phyloP scores from a whole-genome alignment of 768 basidiomycete species.

The Atractiella rhizophila region DNA sequence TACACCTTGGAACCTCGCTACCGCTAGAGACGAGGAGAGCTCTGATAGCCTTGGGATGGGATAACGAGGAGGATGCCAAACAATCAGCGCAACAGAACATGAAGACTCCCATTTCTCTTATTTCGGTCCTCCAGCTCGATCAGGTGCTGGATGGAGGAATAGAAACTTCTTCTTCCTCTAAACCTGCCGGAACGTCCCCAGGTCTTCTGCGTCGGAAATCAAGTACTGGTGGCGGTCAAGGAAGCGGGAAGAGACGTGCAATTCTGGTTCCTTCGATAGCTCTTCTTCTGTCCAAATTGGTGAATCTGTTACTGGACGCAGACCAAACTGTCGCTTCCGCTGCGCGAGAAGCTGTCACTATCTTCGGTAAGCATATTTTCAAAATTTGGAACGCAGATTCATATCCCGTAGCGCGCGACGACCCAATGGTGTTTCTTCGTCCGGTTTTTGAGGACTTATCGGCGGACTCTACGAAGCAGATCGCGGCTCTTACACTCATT shows the following conservation, averaged over 20 bases:
- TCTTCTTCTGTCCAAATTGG: constrained; percentile 32
- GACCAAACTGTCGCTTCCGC: constrained; percentile 33
- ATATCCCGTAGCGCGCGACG: constrained; percentile 52
- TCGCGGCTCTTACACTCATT: constrained; percentile 30
- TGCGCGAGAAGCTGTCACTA: constrained; percentile 30
- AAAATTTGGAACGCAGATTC: constrained; percentile 16
- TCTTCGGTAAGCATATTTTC: neutral
- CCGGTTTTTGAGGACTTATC: constrained; percentile 37
- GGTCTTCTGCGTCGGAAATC: constrained; percentile 33
- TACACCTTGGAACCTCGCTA: constrained; percentile 29
- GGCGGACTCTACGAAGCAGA: constrained; percentile 29
- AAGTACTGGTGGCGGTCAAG: constrained; percentile 23
- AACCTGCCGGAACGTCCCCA: neutral
- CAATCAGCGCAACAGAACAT: constrained; percentile 33
- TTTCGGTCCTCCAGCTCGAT: constrained; percentile 36
- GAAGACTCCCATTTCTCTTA: constrained; percentile 38
- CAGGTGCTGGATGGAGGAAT: constrained; percentile 23
- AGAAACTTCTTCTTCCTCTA: constrained; percentile 18
- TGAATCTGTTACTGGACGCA: constrained; percentile 30
- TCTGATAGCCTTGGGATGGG: constrained; percentile 51
- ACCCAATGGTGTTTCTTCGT: constrained; percentile 40
- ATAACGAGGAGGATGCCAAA: constrained; percentile 25
- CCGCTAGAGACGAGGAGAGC: constrained; percentile 40
- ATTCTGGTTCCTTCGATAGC: constrained; percentile 41
- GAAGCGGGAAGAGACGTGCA: constrained; percentile 33